Base-by-base conservation (phyloP, 129 eudicot species). In the Escallonia herrerae region DNA sequence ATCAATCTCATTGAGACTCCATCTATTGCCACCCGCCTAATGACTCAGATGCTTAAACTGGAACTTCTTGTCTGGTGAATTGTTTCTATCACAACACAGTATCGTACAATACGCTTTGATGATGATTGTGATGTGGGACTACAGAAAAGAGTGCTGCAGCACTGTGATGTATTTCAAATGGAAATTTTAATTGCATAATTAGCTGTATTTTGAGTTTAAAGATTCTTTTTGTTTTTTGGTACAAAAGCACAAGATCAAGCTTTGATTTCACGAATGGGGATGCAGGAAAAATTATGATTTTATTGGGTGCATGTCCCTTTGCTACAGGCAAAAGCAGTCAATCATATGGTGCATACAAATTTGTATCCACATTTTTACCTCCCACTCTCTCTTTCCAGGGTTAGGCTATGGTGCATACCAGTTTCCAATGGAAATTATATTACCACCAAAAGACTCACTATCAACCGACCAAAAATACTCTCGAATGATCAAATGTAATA, bases 1-100 rank as follows among this genome's bases (percentile, higher is more conserved):
- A 78, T 93, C 87, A 69, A 93, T 77, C 57, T 80, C 95, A 65
- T 81, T 83, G 55, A 93, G 60, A 76, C 76, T 89, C 87, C 80
- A 75, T 58, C 72, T 88, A n/a, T 13, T 79, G 58, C 65, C 85
- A 72, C 63, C 66, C 61, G 70, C 40, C 66, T 85, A 79, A 48
- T 75, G 84, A 37, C 84, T 74, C 70, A 74, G 69, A 66, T 77
- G 76, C 79, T 79, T 86, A 74, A 93, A 74, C 15, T 77, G 75
- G 69, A 81, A 74, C 53, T 79, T 93, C 50, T 74, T 65, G 39
- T 81, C 84, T 46, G 83, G 43, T 14, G 86, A 70, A 72, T 78
- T 69, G 57, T 72, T 86, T 22, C 69, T 84, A 9, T 78, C 78
- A 74, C 89, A 87, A 5, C 86, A 83, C 60, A 76, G 60, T 55